Conservation (phyloP, 805 yeast species). For the Lachancea quebecensis region DNA sequence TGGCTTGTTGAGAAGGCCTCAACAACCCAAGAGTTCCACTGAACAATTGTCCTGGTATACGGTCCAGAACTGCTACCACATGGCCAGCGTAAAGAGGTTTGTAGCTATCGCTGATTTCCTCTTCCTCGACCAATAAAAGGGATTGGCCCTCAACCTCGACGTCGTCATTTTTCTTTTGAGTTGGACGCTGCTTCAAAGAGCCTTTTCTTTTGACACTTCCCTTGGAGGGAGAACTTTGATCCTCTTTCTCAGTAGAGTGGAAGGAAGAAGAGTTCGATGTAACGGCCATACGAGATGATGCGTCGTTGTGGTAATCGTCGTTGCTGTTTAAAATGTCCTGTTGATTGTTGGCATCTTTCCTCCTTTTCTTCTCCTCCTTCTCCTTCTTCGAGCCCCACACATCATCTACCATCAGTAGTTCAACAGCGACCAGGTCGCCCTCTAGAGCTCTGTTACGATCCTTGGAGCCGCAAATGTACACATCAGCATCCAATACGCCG, state of each 20-base stretch:
- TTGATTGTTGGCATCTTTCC: slow-evolving; percentile 52
- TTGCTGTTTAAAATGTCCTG: slow-evolving; percentile 37
- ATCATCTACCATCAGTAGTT: slow-evolving; percentile 88
- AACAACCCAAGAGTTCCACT: slow-evolving; percentile 90
- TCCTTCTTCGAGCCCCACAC: slow-evolving; percentile 96
- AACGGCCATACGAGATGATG: slow-evolving; percentile 40
- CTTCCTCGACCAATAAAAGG: slow-evolving; percentile 84
- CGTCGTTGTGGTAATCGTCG: slow-evolving; percentile 77
- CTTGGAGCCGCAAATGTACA: slow-evolving; percentile 95
- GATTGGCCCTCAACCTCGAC: slow-evolving; percentile 99
- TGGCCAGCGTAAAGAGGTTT: slow-evolving; percentile 97
- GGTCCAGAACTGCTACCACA: slow-evolving; percentile 94
- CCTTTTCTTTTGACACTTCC: slow-evolving; percentile 59
- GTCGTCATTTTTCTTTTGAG: slow-evolving; percentile 95
- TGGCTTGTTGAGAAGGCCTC: slow-evolving; percentile 92
- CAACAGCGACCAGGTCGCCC: slow-evolving; percentile 95
- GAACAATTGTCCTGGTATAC: slow-evolving; percentile 94
- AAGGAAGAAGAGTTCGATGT: slow-evolving; percentile 30
- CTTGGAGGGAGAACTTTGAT: slow-evolving; percentile 34
- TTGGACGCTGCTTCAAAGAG: slow-evolving; percentile 88
- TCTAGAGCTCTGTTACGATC: slow-evolving; percentile 97
- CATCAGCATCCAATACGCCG: slow-evolving; percentile 91
- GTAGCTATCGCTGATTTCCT: slow-evolving; percentile 85
- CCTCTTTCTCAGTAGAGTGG: slow-evolving; percentile 31
- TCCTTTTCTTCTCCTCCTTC: slow-evolving; percentile 93